Evolutionary conservation across 1,284 basidiomycete genomes (phyloP).

Genomic region (Pseudozyma thailandica): DNA sequence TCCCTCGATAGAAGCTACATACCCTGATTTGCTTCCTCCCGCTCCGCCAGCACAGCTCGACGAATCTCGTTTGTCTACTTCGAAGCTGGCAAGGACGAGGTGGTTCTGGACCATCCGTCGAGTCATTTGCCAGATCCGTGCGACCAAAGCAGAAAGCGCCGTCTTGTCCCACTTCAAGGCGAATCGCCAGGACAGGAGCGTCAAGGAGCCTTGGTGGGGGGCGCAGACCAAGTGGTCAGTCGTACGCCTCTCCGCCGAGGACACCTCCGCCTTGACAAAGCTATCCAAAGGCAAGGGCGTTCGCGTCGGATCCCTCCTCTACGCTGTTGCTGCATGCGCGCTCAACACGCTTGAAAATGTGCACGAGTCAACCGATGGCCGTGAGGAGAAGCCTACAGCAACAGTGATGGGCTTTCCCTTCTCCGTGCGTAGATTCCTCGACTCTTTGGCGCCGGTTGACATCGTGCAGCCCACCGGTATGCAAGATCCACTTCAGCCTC

Average conservation of each 20-base stretch:
- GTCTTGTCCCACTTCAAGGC: slow-evolving; percentile 44
- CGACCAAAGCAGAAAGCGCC: slow-evolving; percentile 20
- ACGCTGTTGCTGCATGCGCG: slow-evolving; percentile 34
- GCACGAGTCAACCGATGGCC: background rate
- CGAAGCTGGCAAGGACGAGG: slow-evolving; percentile 21
- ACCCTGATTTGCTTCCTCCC: slow-evolving; percentile 27
- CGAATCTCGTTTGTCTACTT: background rate
- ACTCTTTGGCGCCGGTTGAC: slow-evolving; percentile 16
- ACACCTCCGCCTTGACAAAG: slow-evolving; percentile 22
- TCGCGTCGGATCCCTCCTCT: slow-evolving; percentile 39
- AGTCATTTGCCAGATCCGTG: slow-evolving; percentile 26
- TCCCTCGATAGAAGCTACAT: slow-evolving; percentile 34
- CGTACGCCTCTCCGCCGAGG: slow-evolving; percentile 16
- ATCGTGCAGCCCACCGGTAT: slow-evolving; percentile 6
- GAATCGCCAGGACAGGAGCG: slow-evolving; percentile 1
- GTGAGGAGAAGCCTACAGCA: slow-evolving; percentile 10
- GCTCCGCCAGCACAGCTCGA: background rate
- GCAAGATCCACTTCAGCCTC: slow-evolving; percentile 16
- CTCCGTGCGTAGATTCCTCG: slow-evolving; percentile 29
- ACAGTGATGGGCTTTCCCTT: slow-evolving; percentile 49
- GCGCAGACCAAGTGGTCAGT: slow-evolving; percentile 43
- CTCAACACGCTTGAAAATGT: slow-evolving; percentile 40
- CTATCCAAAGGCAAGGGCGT: slow-evolving; percentile 36
- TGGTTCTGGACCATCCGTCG: slow-evolving; percentile 51
- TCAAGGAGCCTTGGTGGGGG: slow-evolving; percentile 44